Evolutionary conservation across 129 eudicot genomes (phyloP), one percentile per base, ranked within the genome.

Genomic region (Tagetes patula): DNA sequence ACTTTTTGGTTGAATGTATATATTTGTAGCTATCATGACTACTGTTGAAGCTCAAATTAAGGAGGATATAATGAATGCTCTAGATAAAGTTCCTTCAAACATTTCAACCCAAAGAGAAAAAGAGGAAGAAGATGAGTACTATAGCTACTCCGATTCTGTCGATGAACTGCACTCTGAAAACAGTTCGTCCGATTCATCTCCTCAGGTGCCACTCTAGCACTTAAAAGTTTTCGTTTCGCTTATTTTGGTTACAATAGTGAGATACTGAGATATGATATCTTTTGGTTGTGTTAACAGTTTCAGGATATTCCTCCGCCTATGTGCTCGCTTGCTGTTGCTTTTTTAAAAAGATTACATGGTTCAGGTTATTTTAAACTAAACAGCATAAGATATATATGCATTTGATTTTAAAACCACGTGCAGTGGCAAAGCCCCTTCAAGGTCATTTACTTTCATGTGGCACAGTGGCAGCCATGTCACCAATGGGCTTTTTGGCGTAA

Each of bases 61-160:
- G 70, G 82, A 71, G 56, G 56, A 50, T 13, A 68, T 30, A 46
- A 71, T 50, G 83, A 75, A 50, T 39, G 65, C 14, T 42, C 12
- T 75, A 72, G 84, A 52, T 75, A 84, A 73, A 61, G 53, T 80
- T 43, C 85, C 89, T 78, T 81, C 85, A 34, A 82, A 37, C 42
- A 69, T 41, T 68, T 80, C 89, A 10, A 79, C 81, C 73, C 85
- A 83, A 40, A 55, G 83, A 55, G 87, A 76, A 37, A 68, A 81
- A 50, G 79, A 89, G 63, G 91, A 84, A 58, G 83, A 80, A 39
- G 96, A 89, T 75, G 92, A 86, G 9, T 86, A 80, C 78, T 82
- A 75, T 75, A 88, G 88, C 74, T 85, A 82, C 63, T 75, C 86
- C 2, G 92, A 86, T 70, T 86, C 87, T 3, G 83, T 83, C 30